A percentile compares a stretch with the other conserved stretches of the same genome.
Conservation (phyloP, 306 rosid species). For the Phaseolus lunatus region DNA sequence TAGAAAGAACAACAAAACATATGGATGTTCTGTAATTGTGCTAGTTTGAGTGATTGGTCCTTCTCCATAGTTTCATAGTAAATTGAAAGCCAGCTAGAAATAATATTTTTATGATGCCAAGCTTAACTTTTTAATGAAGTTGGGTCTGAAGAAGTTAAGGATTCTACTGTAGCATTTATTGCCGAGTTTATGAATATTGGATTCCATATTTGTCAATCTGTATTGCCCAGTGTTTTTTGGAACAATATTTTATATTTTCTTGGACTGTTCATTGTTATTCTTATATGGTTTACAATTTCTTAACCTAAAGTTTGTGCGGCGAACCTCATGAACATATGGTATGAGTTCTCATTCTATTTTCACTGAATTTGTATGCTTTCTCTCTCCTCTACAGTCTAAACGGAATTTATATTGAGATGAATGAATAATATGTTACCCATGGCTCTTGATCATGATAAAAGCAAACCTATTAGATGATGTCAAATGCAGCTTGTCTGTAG, state of each 20-base stretch:
- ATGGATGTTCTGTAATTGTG: slow-evolving; percentile 25
- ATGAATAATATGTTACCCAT: not conserved
- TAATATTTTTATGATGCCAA: slow-evolving; percentile 7
- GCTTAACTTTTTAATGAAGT: not conserved
- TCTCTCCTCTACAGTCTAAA: not conserved
- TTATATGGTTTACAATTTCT: no score
- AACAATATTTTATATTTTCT: not conserved
- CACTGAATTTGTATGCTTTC: no score
- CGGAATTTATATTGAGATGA: slow-evolving; percentile 1
- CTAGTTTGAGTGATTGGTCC: not conserved
- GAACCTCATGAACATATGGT: no score
- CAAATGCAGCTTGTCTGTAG: no score
- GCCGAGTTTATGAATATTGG: not conserved
- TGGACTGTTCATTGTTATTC: no score
- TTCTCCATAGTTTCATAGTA: slow-evolving; percentile 5
- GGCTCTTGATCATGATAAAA: not conserved
- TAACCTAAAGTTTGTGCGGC: no score
- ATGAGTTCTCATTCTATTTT: no score
- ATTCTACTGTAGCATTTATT: not conserved
- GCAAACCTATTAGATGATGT: no score
- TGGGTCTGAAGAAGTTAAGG: slow-evolving; percentile 1
- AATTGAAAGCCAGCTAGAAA: slow-evolving; percentile 9
- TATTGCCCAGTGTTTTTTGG: slow-evolving; percentile 14
- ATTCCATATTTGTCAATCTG: slow-evolving; percentile 18
- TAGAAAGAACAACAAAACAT: slow-evolving; percentile 29